phyloP scores from a whole-genome alignment of 345 rosid genomes.

The Hibiscus syriacus region DNA sequence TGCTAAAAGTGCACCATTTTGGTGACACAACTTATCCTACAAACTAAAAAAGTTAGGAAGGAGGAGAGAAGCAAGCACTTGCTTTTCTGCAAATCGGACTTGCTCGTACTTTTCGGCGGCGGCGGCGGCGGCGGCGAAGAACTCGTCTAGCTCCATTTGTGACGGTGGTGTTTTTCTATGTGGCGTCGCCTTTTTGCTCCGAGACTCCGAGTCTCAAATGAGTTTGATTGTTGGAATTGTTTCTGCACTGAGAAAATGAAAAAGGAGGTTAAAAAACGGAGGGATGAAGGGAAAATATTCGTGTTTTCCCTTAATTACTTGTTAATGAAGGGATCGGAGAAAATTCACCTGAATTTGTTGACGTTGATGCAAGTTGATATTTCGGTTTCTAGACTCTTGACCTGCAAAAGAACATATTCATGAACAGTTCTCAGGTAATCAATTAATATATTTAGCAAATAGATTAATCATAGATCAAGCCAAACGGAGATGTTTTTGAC shows the following conservation, averaged over 20 bases:
- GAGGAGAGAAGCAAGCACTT: conserved; percentile 7
- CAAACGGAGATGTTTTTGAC: not conserved
- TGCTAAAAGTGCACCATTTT: conserved; percentile 19
- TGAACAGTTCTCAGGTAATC: not conserved
- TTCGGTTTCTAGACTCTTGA: conserved; percentile 39
- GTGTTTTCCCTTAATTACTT: not conserved
- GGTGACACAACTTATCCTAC: conserved; percentile 22
- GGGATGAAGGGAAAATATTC: not conserved
- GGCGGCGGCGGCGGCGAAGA: conserved; percentile 40
- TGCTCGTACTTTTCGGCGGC: conserved; percentile 45
- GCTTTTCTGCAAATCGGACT: conserved; percentile 44
- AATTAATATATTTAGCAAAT: not conserved
- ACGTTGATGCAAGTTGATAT: conserved; percentile 27
- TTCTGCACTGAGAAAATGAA: conserved; percentile 17
- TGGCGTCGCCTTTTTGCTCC: conserved; percentile 20
- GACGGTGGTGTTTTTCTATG: conserved; percentile 15
- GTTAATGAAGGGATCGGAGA: not conserved
- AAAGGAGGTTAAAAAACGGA: not conserved
- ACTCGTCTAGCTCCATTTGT: conserved; percentile 44
- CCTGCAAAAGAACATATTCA: conserved; percentile 20
- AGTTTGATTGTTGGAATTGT: conserved; percentile 23
- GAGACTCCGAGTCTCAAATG: conserved; percentile 12
- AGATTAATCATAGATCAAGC: not conserved
- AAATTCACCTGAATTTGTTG: conserved; percentile 44
- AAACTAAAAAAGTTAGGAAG: conserved; percentile 4